A percentile compares a stretch with the other conserved stretches of the same genome.
Evolutionary conservation across 1,139 yeast species (phyloP).

Genomic region (Suhomyces yuchorum): DNA sequence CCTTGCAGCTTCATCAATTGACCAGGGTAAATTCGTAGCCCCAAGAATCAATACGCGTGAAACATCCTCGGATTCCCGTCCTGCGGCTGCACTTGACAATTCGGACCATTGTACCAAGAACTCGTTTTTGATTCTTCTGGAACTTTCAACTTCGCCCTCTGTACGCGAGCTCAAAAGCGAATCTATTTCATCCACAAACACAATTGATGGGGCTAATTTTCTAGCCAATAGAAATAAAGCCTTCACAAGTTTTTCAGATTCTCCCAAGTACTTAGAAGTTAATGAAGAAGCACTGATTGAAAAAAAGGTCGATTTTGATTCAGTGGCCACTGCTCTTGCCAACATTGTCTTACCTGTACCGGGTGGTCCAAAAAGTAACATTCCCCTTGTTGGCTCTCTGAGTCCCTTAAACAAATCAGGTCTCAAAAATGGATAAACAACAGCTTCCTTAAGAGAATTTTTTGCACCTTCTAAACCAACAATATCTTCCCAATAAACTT

Average conservation of each 20-base stretch:
- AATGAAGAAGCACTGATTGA: conserved; percentile 90
- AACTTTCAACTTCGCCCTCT: conserved; percentile 91
- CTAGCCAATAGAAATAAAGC: conserved; percentile 86
- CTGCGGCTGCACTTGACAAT: conserved; percentile 80
- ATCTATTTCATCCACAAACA: conserved; percentile 95
- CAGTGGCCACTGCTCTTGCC: conserved; percentile 97
- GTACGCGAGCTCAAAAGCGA: conserved; percentile 81
- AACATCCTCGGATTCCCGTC: conserved; percentile 32
- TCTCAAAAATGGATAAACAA: conserved; percentile 90
- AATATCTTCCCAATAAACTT: conserved; percentile 95
- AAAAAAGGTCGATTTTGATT: conserved; percentile 91
- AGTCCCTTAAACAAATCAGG: conserved; percentile 92
- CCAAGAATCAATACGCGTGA: conserved; percentile 85
- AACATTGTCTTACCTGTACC: conserved; percentile 99
- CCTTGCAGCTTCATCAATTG: conserved; percentile 97
- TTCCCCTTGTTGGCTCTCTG: conserved; percentile 95
- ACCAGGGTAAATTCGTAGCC: conserved; percentile 97
- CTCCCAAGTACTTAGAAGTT: conserved; percentile 91
- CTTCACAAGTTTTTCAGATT: conserved; percentile 88
- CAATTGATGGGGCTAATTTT: conserved; percentile 87
- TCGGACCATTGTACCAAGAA: conserved; percentile 96
- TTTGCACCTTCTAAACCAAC: conserved; percentile 94
- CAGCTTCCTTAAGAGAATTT: conserved; percentile 89
- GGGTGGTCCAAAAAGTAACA: conserved; percentile 96
- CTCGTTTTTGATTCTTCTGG: conserved; percentile 90